These are phyloP conservation scores for Tagetes erecta DNA, from an alignment of 129 eudicot genomes.

Conservation along the genomic window DNA sequence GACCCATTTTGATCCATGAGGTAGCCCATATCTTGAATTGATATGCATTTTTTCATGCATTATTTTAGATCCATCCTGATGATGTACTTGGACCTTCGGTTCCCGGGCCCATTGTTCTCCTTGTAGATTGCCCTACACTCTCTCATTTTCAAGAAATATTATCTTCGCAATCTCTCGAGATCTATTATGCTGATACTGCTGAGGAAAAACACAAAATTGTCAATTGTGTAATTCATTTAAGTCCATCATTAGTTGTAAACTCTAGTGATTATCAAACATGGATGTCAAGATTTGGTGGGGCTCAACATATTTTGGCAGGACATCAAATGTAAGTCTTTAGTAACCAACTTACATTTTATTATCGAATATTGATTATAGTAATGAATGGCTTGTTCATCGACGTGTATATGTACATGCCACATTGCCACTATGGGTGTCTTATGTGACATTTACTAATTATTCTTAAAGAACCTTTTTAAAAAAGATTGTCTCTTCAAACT, in stretches of 20 bases:
- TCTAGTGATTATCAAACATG: constrained; percentile 60
- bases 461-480: no score
- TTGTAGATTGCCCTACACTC: constrained; percentile 81
- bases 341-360: background rate
- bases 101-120: constrained; percentile 79
- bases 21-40: background rate
- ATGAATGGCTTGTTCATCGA: background rate
- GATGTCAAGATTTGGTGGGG: constrained; percentile 76
- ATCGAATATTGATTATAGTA: background rate
- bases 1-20: background rate
- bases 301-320: constrained; percentile 86
- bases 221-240: constrained; percentile 82
- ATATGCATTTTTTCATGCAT: background rate
- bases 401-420: background rate
- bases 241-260: constrained; percentile 53
- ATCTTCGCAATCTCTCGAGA: constrained; percentile 47
- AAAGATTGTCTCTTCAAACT: background rate
- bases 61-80: constrained; percentile 73
- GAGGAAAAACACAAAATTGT: constrained; percentile 49
- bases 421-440: no score
- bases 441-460: background rate
- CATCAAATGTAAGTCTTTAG: constrained; percentile 59
- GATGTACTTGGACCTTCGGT: constrained; percentile 81
- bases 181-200: constrained; percentile 48
- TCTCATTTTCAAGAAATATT: constrained; percentile 60